A percentile compares a stretch with the other conserved stretches of the same genome.
phyloP scores from a whole-genome alignment of 1,139 yeast species.

The Saccharomycopsis hybrid region DNA sequence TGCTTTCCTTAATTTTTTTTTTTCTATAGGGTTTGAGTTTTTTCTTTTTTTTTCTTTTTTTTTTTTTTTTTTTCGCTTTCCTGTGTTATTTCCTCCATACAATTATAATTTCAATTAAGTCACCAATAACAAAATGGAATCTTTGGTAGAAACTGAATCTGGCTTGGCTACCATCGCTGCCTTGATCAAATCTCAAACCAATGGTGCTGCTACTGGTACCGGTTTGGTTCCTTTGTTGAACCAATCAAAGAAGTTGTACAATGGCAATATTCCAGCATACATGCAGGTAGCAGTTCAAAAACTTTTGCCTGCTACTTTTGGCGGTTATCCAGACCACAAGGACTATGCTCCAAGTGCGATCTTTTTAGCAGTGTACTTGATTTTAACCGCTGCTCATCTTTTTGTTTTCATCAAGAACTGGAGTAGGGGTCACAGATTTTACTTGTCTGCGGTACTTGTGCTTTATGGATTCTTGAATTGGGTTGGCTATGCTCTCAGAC shows the following conservation, averaged over 20 bases:
- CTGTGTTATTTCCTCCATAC: too few species aligned
- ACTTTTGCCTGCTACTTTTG: conserved; percentile 47
- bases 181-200: conserved; percentile 8
- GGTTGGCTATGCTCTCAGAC: conserved; percentile 56
- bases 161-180: not conserved
- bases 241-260: conserved; percentile 7
- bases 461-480: conserved; percentile 47
- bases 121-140: too few species aligned
- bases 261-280: conserved; percentile 15
- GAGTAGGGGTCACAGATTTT: conserved; percentile 59
- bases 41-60: too few species aligned
- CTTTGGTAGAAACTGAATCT: too few species aligned
- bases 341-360: conserved; percentile 61
- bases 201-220: conserved; percentile 21
- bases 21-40: too few species aligned
- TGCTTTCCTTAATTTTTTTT: too few species aligned
- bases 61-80: too few species aligned
- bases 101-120: too few species aligned
- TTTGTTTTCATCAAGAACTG: conserved; percentile 45
- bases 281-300: conserved; percentile 9
- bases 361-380: conserved; percentile 47
- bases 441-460: conserved; percentile 49
- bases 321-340: conserved; percentile 48
- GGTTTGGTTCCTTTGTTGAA: conserved; percentile 18
- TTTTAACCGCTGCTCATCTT: conserved; percentile 44